Percentiles rank a stretch among this genome's conserved stretches.
Evolutionary conservation across 1,284 basidiomycete genomes (phyloP).

Genomic region (Fomitopsis schrenkii): DNA sequence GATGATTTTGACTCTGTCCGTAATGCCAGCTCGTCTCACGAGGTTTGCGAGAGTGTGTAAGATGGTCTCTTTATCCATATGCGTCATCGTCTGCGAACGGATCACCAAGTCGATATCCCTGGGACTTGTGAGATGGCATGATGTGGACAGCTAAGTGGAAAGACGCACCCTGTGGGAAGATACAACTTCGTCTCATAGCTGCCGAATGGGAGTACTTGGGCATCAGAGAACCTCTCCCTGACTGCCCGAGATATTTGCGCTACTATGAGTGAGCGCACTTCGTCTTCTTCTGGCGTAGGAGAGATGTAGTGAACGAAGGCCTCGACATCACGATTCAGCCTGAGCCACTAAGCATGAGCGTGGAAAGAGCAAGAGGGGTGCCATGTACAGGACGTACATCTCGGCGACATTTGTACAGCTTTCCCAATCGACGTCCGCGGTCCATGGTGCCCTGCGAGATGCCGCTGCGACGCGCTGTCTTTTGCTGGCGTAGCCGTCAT

Average conservation of each 20-base stretch:
- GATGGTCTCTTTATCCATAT: constrained; percentile 53
- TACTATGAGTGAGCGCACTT: constrained; percentile 77
- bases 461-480: constrained; percentile 56
- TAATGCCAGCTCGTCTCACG: constrained; percentile 58
- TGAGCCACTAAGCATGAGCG: constrained; percentile 24
- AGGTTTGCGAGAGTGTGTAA: constrained; percentile 63
- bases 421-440: constrained; percentile 75
- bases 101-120: constrained; percentile 81
- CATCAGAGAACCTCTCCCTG: constrained; percentile 69
- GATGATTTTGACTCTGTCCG: constrained; percentile 78
- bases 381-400: constrained; percentile 44
- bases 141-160: background rate
- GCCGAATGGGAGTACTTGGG: constrained; percentile 85
- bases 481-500: constrained; percentile 51
- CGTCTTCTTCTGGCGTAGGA: constrained; percentile 83
- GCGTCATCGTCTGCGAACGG: constrained; percentile 61
- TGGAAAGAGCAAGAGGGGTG: background rate
- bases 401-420: constrained; percentile 75
- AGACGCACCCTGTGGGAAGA: constrained; percentile 80
- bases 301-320: constrained; percentile 88
- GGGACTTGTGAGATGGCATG: constrained; percentile 6
- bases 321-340: constrained; percentile 81
- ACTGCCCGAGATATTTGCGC: constrained; percentile 71
- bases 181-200: constrained; percentile 95
- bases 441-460: constrained; percentile 76